These are phyloP conservation scores for Henckelia pumila DNA, from an alignment of 257 asterid species.

Conservation along the genomic window DNA sequence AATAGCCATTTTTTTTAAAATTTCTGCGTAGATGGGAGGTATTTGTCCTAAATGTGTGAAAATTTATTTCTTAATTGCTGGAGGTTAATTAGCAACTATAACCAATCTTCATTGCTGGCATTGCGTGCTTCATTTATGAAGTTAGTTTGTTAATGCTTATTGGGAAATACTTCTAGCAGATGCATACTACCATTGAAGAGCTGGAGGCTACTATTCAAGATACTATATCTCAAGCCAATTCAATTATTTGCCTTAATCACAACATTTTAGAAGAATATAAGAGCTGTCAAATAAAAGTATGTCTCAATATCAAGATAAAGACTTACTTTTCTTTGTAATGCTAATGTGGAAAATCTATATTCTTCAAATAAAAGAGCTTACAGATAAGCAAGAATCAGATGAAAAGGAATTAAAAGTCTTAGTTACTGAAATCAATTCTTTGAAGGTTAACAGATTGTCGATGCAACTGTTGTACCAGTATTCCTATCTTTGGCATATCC, in stretches of 20 bases:
- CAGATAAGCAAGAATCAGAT: slow-evolving; percentile 54
- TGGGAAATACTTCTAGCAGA: slow-evolving; percentile 42
- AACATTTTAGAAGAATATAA: too few species aligned
- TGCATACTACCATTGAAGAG: slow-evolving; percentile 90
- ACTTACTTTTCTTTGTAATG: slow-evolving; percentile 1
- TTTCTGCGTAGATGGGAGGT: too few species aligned
- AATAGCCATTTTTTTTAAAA: too few species aligned
- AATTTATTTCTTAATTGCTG: too few species aligned
- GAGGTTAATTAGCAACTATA: too few species aligned
- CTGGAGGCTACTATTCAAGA: slow-evolving; percentile 80
- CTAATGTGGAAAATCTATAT: slow-evolving; percentile 20
- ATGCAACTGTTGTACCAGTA: slow-evolving; percentile 10
- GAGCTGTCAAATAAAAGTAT: slow-evolving; percentile 69
- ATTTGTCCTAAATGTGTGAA: too few species aligned
- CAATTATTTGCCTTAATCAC: slow-evolving; percentile 75
- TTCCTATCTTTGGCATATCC: slow-evolving; percentile 1
- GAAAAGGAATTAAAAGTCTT: slow-evolving; percentile 47
- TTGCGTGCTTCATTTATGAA: too few species aligned
- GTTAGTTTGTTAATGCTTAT: slow-evolving; percentile 25
- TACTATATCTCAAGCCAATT: slow-evolving; percentile 72
- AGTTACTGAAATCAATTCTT: slow-evolving; percentile 51
- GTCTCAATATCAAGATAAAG: slow-evolving; percentile 15
- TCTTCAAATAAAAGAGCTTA: slow-evolving; percentile 70
- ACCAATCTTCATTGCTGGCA: too few species aligned
- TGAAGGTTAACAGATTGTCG: slow-evolving; percentile 52